Evolutionary conservation across 352 stramenopile species (phyloP).

Genomic region (Phytopythium helicoides): DNA sequence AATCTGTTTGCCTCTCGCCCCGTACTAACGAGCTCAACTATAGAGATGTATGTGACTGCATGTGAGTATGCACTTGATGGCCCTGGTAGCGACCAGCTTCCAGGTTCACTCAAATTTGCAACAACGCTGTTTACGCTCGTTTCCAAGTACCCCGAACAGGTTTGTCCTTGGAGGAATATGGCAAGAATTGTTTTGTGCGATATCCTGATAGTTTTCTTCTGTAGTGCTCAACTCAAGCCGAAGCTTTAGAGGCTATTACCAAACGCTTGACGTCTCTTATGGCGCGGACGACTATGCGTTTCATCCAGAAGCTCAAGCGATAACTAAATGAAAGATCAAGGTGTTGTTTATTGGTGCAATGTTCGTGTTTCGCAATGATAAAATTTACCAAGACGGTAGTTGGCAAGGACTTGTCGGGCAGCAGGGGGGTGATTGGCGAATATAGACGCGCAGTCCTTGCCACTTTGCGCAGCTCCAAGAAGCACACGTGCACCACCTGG

Average conservation of each 20-base stretch:
- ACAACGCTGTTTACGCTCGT: constrained; percentile 67
- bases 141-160: constrained; percentile 53
- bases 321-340: neutral
- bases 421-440: constrained; percentile 50
- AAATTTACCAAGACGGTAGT: constrained; percentile 63
- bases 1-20: constrained; percentile 68
- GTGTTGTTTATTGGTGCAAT: constrained; percentile 12
- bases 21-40: constrained; percentile 30
- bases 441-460: constrained; percentile 52
- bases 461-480: constrained; percentile 46
- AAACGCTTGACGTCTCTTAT: constrained; percentile 52
- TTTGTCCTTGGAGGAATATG: neutral
- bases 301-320: constrained; percentile 59
- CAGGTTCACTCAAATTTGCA: constrained; percentile 54
- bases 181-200: neutral
- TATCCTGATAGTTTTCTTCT: neutral
- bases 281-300: constrained; percentile 62
- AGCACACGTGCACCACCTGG: constrained; percentile 78
- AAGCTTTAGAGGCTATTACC: constrained; percentile 42
- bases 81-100: constrained; percentile 21
- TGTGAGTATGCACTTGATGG: constrained; percentile 42
- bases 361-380: constrained; percentile 58
- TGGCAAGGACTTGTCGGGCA: constrained; percentile 37
- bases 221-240: constrained; percentile 35
- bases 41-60: constrained; percentile 46